These are phyloP conservation scores for Miscanthus lutarioriparius DNA, from an alignment of 176 grass and related monocot species.

Conservation along the genomic window DNA sequence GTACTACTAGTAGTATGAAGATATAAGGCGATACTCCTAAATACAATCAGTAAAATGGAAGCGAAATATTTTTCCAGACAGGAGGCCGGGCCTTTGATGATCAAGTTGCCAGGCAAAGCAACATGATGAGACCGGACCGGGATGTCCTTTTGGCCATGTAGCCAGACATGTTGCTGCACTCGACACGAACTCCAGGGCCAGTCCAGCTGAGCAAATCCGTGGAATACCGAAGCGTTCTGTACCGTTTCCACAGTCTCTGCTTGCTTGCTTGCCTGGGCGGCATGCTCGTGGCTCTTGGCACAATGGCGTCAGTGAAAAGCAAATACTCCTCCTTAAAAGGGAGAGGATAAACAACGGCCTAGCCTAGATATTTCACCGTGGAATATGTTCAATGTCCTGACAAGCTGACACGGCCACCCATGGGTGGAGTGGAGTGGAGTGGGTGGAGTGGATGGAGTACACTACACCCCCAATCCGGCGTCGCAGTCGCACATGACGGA, in stretches of 20 bases:
- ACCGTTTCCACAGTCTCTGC: background rate
- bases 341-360: background rate
- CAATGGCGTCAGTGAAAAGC: background rate
- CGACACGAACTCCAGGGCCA: background rate
- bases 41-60: background rate
- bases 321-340: background rate
- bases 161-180: background rate
- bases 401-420: constrained; percentile 5
- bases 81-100: background rate
- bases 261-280: background rate
- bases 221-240: constrained; percentile 17
- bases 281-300: background rate
- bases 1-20: background rate
- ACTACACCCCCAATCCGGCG: constrained; percentile 14
- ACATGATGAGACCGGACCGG: constrained; percentile 25
- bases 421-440: constrained; percentile 26
- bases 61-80: background rate
- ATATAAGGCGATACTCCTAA: background rate
- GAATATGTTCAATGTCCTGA: constrained; percentile 33
- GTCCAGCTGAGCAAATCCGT: background rate
- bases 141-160: constrained; percentile 23
- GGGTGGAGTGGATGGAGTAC: constrained; percentile 19
- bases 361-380: background rate
- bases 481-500: constrained; percentile 40
- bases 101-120: constrained; percentile 13